Base-by-base conservation (phyloP, 2,329 filamentous ascomycete species). In the Conoideocrella luteorostrata region DNA sequence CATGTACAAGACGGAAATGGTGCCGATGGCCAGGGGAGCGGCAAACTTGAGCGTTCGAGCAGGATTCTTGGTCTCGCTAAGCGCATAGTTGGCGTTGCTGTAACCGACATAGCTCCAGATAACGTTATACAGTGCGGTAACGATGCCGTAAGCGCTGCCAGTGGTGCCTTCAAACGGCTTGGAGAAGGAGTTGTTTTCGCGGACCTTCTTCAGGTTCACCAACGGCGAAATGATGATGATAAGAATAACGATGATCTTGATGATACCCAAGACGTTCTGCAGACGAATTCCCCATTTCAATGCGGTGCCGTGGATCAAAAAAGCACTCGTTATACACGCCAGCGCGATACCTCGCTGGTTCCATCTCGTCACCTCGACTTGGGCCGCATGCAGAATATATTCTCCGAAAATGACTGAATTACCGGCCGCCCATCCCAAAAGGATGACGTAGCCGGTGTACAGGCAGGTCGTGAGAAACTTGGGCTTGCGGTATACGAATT, bases 361-460 rank as follows among this genome's bases (percentile, higher is more conserved):
- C 80, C 80, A 85, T 18, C 80, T 69, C 39, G 67, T 72, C 20
- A 82, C 76, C 50, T 84, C 74, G 18, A 78, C 70, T 11, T 78
- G 65, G 10, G 81, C 77, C 7, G 82, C 82, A 55, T 82, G 72
- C 2, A 86, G 70, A 45, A 86, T 78, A 60, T 86, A 86, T 57
- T 84, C 80, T 47, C 81, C 81, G 50, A 86, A 85, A 30, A 85
- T 73, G 49, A 86, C 77, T 1, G 76, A 82, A 60, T 86, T 86
- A 12, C 77, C 77, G 6, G 76, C 77, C 0, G 80, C 78, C 78
- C 79, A 84, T 11, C 76, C 78, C 15, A 84, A 71, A 1, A 85
- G 69, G 21, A 85, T 55, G 11, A 82, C 75, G 48, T 84, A 83
- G 23, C 74, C 72, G 4, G 72, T 67, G 60, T 82, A 84, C 44